Evolutionary conservation across 2,329 filamentous ascomycete species (phyloP).

Genomic region (Xenosphaeropsis pyriputrescens): DNA sequence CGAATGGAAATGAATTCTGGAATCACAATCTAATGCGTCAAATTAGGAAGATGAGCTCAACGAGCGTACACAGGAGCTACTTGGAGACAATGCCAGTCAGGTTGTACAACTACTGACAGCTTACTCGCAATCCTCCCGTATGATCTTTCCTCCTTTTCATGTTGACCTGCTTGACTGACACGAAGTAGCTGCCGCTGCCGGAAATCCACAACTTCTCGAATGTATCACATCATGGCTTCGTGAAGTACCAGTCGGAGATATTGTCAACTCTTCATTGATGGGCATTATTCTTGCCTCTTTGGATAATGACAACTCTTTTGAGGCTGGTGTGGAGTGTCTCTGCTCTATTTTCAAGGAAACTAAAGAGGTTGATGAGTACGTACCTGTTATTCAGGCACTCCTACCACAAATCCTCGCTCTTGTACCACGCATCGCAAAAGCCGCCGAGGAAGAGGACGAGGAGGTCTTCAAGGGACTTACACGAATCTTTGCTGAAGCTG

Average conservation of each 20-base stretch:
- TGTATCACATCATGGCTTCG: slow-evolving; percentile 95
- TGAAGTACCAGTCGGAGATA: slow-evolving; percentile 71
- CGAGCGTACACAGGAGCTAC: slow-evolving; percentile 71
- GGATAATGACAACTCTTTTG: slow-evolving; percentile 61
- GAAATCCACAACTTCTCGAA: slow-evolving; percentile 81
- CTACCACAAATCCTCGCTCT: slow-evolving; percentile 70
- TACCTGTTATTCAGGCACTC: slow-evolving; percentile 66
- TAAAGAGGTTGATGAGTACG: slow-evolving; percentile 79
- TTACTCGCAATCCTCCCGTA: slow-evolving; percentile 86
- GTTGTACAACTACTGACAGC: slow-evolving; percentile 78
- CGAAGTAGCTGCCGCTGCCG: slow-evolving; percentile 52
- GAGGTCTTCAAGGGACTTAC: slow-evolving; percentile 83
- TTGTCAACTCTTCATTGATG: slow-evolving; percentile 76
- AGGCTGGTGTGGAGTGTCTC: slow-evolving; percentile 81
- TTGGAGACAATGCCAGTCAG: slow-evolving; percentile 80
- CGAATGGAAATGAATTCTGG: slow-evolving; percentile 18
- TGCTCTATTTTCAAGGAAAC: slow-evolving; percentile 89
- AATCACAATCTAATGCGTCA: slow-evolving; percentile 31
- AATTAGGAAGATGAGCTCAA: slow-evolving; percentile 87
- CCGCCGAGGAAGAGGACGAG: slow-evolving; percentile 66
- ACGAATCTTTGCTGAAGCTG: slow-evolving; percentile 81
- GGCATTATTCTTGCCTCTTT: slow-evolving; percentile 68
- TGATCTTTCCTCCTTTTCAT: slow-evolving; percentile 18
- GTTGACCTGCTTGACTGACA: slow-evolving; percentile 10
- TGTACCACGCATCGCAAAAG: slow-evolving; percentile 59